A percentile compares a stretch with the other conserved stretches of the same genome.
Evolutionary conservation across 1,284 basidiomycete genomes (phyloP).

Genomic region (Tilletia caries): DNA sequence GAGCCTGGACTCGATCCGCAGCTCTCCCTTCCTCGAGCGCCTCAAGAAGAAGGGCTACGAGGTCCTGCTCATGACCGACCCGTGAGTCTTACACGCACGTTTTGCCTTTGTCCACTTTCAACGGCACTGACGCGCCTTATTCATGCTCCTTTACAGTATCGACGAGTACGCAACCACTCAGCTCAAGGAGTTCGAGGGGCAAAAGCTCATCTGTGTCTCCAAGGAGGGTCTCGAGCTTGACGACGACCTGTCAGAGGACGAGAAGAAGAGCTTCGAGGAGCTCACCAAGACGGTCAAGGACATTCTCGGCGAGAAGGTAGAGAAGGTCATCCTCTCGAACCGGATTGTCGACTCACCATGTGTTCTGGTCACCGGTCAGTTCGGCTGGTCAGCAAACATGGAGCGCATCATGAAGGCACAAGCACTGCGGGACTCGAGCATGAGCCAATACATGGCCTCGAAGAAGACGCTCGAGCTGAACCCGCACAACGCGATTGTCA

Average conservation of each 20-base stretch:
- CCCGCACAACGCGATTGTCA: slow-evolving; percentile 88
- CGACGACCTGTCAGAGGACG: slow-evolving; percentile 95
- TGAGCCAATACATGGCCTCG: slow-evolving; percentile 90
- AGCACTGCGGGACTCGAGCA: slow-evolving; percentile 94
- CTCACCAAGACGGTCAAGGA: slow-evolving; percentile 96
- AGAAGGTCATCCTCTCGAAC: slow-evolving; percentile 98
- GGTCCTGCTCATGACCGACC: slow-evolving; percentile 91
- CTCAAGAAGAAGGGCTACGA: slow-evolving; percentile 99
- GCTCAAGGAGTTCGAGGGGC: slow-evolving; percentile 98
- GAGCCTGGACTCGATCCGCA: slow-evolving; percentile 81
- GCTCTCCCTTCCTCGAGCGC: slow-evolving; percentile 98
- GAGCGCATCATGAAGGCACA: slow-evolving; percentile 99
- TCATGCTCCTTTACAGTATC: slow-evolving; percentile 23
- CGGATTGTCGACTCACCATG: slow-evolving; percentile 59
- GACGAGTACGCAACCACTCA: slow-evolving; percentile 68
- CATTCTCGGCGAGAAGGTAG: slow-evolving; percentile 96
- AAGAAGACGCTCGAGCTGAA: slow-evolving; percentile 99
- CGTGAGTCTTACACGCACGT: slow-evolving; percentile 50
- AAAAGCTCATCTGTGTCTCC: slow-evolving; percentile 96
- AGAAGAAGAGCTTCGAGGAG: slow-evolving; percentile 78
- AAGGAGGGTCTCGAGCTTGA: slow-evolving; percentile 99
- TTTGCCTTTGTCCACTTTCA: neutral
- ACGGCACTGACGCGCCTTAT: slow-evolving; percentile 60
- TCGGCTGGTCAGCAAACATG: slow-evolving; percentile 99
- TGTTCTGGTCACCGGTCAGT: slow-evolving; percentile 82